phyloP scores from a whole-genome alignment of 495 filamentous ascomycete genomes.

The Neurospora africana region DNA sequence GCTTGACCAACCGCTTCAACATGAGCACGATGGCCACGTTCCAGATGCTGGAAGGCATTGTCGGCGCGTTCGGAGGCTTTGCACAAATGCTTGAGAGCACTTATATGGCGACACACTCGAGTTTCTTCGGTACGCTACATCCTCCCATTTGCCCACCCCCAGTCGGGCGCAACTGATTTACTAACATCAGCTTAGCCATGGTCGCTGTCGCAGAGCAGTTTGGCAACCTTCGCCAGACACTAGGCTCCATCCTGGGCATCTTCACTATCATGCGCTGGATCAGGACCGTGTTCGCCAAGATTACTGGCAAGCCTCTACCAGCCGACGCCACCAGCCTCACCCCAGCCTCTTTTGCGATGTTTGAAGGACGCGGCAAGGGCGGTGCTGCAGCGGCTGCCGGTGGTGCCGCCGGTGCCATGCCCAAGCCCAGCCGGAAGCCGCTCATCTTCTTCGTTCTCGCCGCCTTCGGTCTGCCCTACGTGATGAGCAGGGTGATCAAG shows the following conservation, averaged over 20 bases:
- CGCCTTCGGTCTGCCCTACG: conserved; percentile 87
- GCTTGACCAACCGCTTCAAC: conserved; percentile 79
- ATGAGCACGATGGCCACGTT: conserved; percentile 96
- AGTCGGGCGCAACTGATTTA: neutral
- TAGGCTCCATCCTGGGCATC: conserved; percentile 89
- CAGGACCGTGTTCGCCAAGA: conserved; percentile 76
- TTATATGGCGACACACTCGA: conserved; percentile 99
- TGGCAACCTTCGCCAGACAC: conserved; percentile 81
- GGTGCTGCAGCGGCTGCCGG: conserved; percentile 18
- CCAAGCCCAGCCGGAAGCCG: conserved; percentile 81
- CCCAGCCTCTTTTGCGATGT: conserved; percentile 78
- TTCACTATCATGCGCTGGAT: conserved; percentile 94
- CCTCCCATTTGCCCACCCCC: neutral
- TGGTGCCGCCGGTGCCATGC: conserved; percentile 38
- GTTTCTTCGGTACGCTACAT: conserved; percentile 78
- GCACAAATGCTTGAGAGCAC: conserved; percentile 99
- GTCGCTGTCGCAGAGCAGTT: conserved; percentile 97
- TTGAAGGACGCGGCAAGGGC: conserved; percentile 50
- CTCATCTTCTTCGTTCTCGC: conserved; percentile 92
- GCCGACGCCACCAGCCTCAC: conserved; percentile 79
- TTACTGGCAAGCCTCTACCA: conserved; percentile 88
- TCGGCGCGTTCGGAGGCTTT: conserved; percentile 96
- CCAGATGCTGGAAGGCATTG: conserved; percentile 95
- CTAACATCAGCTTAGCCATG: conserved; percentile 61
- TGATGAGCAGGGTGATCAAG: conserved; percentile 90